Percentiles rank a stretch among this genome's conserved stretches.
These are phyloP conservation scores for Cicer cuneatum DNA, from an alignment of 306 rosid genomes.

Conservation along the genomic window DNA sequence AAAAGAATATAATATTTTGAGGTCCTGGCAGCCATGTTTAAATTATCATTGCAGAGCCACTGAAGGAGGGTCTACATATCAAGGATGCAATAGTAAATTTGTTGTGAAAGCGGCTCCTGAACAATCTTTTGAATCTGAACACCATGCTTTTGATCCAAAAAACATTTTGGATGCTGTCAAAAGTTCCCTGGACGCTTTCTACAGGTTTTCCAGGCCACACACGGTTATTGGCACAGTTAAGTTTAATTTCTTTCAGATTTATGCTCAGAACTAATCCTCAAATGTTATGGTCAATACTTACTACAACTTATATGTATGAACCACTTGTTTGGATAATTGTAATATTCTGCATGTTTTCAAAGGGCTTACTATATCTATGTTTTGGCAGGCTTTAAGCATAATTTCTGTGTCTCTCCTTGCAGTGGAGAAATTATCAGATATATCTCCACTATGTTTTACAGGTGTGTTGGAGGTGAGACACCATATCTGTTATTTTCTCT, in stretches of 20 bases:
- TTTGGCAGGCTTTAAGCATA: conserved; percentile 85
- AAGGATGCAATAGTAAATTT: conserved; percentile 41
- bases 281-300: conserved; percentile 14
- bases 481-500: conserved; percentile 35
- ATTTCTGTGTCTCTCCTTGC: conserved; percentile 94
- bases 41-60: conserved; percentile 30
- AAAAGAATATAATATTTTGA: conserved; percentile 42
- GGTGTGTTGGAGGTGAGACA: conserved; percentile 82
- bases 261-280: conserved; percentile 13
- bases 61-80: conserved; percentile 45
- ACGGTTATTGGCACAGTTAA: conserved; percentile 95
- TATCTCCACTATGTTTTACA: conserved; percentile 81
- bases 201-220: conserved; percentile 96
- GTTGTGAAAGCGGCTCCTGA: conserved; percentile 69
- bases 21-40: conserved; percentile 45
- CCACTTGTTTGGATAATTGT: conserved; percentile 7
- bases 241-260: conserved; percentile 44
- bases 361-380: conserved; percentile 39
- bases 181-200: conserved; percentile 71
- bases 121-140: conserved; percentile 72
- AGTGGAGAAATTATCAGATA: conserved; percentile 69
- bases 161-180: conserved; percentile 46
- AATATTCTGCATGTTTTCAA: conserved; percentile 19
- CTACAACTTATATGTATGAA: conserved; percentile 9
- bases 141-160: conserved; percentile 60